Conservation (phyloP, 495 filamentous ascomycete genomes). For the Lophiostoma macrostomum region DNA sequence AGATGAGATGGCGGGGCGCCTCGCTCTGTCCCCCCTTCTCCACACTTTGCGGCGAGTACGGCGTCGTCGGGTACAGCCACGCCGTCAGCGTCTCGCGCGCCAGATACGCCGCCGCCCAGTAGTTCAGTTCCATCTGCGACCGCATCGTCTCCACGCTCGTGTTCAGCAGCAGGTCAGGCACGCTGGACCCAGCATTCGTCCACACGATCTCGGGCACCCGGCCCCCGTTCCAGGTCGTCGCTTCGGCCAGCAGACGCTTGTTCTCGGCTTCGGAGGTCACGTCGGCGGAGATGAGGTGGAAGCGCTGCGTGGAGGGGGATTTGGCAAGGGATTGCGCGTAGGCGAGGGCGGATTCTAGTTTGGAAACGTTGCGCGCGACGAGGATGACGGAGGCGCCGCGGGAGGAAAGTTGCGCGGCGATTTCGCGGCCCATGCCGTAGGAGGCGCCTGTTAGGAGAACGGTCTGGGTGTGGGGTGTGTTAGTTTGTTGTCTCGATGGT, state of each 20-base stretch:
- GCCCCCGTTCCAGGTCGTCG: slow-evolving; percentile 78
- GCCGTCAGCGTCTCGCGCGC: slow-evolving; percentile 65
- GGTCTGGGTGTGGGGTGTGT: slow-evolving; percentile 57
- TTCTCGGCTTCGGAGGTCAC: slow-evolving; percentile 67
- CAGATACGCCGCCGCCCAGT: slow-evolving; percentile 83
- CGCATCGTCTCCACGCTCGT: slow-evolving; percentile 59
- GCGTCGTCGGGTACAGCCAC: slow-evolving; percentile 53
- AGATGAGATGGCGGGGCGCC: slow-evolving; percentile 71
- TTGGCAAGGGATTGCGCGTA: slow-evolving; percentile 63
- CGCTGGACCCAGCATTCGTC: slow-evolving; percentile 79
- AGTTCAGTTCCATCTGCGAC: slow-evolving; percentile 87
- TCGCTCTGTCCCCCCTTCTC: slow-evolving; percentile 35
- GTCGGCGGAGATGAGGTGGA: slow-evolving; percentile 82
- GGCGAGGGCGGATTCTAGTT: slow-evolving; percentile 69
- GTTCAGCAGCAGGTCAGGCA: slow-evolving; percentile 77
- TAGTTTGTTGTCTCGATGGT: no score
- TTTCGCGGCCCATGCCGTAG: slow-evolving; percentile 80
- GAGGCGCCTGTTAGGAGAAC: slow-evolving; percentile 88
- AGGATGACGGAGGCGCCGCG: slow-evolving; percentile 88
- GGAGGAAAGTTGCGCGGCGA: slow-evolving; percentile 66
- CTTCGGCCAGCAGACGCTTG: slow-evolving; percentile 63
- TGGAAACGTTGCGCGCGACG: slow-evolving; percentile 70
- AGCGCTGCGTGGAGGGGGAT: slow-evolving; percentile 63
- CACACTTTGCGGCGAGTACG: slow-evolving; percentile 28
- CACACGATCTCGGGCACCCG: slow-evolving; percentile 79